Conservation (phyloP, 495 filamentous ascomycete species). For the Ramalina peruviana region DNA sequence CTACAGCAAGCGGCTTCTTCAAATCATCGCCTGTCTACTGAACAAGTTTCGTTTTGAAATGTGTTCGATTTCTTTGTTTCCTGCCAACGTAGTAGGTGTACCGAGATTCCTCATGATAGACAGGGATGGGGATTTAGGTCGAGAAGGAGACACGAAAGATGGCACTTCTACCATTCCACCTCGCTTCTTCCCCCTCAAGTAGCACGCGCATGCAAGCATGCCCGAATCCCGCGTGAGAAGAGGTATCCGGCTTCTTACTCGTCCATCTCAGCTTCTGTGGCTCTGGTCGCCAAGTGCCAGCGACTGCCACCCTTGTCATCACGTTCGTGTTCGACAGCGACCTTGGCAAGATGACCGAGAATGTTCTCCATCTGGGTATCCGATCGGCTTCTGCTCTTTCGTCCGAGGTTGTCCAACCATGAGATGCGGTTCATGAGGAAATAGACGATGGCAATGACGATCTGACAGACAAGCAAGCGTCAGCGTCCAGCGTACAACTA, state of each 20-base stretch:
- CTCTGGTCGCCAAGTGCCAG: slow-evolving; percentile 46
- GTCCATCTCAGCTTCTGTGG: slow-evolving; percentile 55
- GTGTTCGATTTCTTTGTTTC: too few species aligned
- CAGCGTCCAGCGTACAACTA: neutral
- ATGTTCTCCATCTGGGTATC: slow-evolving; percentile 76
- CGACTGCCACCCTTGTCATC: slow-evolving; percentile 40
- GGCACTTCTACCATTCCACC: neutral
- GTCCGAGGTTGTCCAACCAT: slow-evolving; percentile 62
- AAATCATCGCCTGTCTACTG: too few species aligned
- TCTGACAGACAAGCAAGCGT: slow-evolving; percentile 10
- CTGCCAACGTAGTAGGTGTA: neutral
- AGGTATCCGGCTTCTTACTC: slow-evolving; percentile 31
- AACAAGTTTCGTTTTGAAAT: too few species aligned
- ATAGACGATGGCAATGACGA: slow-evolving; percentile 65
- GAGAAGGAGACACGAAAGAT: neutral
- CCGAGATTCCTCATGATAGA: neutral
- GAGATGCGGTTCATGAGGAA: slow-evolving; percentile 54
- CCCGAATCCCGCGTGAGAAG: neutral
- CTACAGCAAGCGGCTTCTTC: too few species aligned
- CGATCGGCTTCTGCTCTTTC: slow-evolving; percentile 57
- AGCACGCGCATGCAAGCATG: neutral
- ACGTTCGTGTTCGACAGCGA: slow-evolving; percentile 57
- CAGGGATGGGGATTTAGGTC: slow-evolving; percentile 1
- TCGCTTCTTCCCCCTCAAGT: neutral
- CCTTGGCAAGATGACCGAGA: slow-evolving; percentile 59